Evolutionary conservation across 2,329 filamentous ascomycete genomes (phyloP), one percentile per base, ranked within the genome.

Genomic region (Penicillium vulpinum): DNA sequence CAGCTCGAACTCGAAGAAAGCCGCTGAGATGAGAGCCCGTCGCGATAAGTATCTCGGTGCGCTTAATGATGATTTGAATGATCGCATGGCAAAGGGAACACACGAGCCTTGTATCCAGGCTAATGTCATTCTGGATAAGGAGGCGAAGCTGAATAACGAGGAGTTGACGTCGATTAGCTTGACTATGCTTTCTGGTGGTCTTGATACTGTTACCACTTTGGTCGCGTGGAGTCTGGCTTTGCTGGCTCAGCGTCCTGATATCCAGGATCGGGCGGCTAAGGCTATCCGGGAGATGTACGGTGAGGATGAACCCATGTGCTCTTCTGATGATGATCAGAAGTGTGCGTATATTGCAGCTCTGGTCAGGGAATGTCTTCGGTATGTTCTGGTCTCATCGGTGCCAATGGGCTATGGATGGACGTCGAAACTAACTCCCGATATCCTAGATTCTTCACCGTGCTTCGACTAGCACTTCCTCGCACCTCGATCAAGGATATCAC

Each of bases 31-130:
- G 79, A 76, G 85, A 21, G 75, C 76, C 51, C 77, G 86, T 13
- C 78, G 86, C 16, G 85, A 88, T 66, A 81, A 80, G 21, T 88
- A 88, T 60, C 73, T 88, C 35, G 80, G 75, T 0, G 76, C 73
- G 9, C 70, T 89, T 21, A 87, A 88, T 63, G 70, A 75, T 3
- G 83, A 83, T 3, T 73, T 88, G 7, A 84, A 87, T 55, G 79
- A 84, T 22, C 77, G 83, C 0, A 87, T 88, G 75, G 80, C 79
- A 48, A 82, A 83, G 43, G 85, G 85, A 0, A 85, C 77, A 0
- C 80, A 88, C 66, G 80, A 82, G 62, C 84, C 85, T 0, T 88
- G 86, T 65, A 88, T 88, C 41, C 85, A 88, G 59, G 85, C 84
- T 4, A 88, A 88, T 59, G 81, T 88, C 31, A 87, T 88, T 57